These are phyloP conservation scores for Euptelea pleiosperma DNA, from an alignment of 164 flowering plant species.

Conservation along the genomic window DNA sequence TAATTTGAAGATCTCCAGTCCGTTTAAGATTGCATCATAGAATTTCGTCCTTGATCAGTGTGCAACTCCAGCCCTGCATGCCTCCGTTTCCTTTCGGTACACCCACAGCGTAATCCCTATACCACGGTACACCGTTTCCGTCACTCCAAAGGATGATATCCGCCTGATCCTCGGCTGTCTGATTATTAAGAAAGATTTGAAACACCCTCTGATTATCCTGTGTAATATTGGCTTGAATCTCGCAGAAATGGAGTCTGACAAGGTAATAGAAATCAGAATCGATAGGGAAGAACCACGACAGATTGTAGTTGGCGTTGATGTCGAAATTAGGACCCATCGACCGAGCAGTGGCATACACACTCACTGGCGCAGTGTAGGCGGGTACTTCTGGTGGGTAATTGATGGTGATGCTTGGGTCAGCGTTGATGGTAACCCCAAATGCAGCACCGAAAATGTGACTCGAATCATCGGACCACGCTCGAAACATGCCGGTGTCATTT, in stretches of 20 bases:
- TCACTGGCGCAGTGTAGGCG: slow-evolving; percentile 53
- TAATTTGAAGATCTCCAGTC: slow-evolving; percentile 50
- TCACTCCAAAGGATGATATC: slow-evolving; percentile 60
- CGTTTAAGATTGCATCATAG: slow-evolving; percentile 39
- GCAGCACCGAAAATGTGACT: slow-evolving; percentile 54
- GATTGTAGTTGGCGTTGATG: slow-evolving; percentile 51
- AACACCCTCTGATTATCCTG: slow-evolving; percentile 66
- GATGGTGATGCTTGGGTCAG: slow-evolving; percentile 33
- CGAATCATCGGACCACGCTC: slow-evolving; percentile 44
- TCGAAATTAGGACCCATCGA: slow-evolving; percentile 54
- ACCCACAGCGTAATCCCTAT: slow-evolving; percentile 46
- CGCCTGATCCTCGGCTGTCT: slow-evolving; percentile 50
- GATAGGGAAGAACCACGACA: slow-evolving; percentile 69
- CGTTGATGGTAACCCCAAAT: slow-evolving; percentile 43
- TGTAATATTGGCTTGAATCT: slow-evolving; percentile 33
- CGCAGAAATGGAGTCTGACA: slow-evolving; percentile 92
- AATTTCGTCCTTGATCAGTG: background rate
- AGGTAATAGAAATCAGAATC: slow-evolving; percentile 72
- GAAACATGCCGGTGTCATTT: slow-evolving; percentile 26
- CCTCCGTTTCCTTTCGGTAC: slow-evolving; percentile 39
- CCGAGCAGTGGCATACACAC: slow-evolving; percentile 65
- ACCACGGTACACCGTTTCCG: slow-evolving; percentile 38
- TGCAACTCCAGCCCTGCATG: slow-evolving; percentile 46
- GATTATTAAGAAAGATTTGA: slow-evolving; percentile 54
- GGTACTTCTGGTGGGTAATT: slow-evolving; percentile 37